A percentile compares a stretch with the other conserved stretches of the same genome.
Conservation (phyloP, 202 grass and related monocot genomes). For the Thinopyrum obtusiflorum region DNA sequence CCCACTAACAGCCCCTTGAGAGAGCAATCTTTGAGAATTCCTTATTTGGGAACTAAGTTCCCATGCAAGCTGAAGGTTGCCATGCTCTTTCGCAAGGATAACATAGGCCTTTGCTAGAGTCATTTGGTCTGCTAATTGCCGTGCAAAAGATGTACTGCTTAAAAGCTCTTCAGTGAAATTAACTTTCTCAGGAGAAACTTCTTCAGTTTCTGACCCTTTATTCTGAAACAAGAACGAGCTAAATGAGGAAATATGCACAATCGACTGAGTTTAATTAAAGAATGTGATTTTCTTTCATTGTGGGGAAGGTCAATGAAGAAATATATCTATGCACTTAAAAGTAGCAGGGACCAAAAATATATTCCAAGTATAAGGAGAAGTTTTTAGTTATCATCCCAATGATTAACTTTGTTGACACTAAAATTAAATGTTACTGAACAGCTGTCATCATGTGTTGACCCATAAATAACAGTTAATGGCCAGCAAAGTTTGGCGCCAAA, state of each 20-base stretch:
- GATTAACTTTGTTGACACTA: neutral
- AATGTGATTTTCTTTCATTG: slow-evolving; percentile 6
- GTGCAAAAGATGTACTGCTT: slow-evolving; percentile 88
- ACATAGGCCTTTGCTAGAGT: slow-evolving; percentile 94
- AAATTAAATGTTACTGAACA: neutral
- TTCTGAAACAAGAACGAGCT: slow-evolving; percentile 56
- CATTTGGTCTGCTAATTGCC: slow-evolving; percentile 91
- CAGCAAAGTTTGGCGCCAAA: slow-evolving; percentile 6
- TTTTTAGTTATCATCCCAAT: neutral
- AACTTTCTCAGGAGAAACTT: slow-evolving; percentile 46
- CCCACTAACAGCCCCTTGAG: slow-evolving; percentile 79
- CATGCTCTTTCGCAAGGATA: slow-evolving; percentile 90
- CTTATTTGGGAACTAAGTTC: slow-evolving; percentile 94
- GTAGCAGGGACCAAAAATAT: neutral
- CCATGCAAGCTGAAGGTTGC: slow-evolving; percentile 88
- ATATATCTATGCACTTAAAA: neutral
- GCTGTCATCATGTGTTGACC: neutral
- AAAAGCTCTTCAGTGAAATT: slow-evolving; percentile 96
- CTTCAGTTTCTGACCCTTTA: slow-evolving; percentile 43
- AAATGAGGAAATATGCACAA: slow-evolving; percentile 26
- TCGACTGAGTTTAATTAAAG: neutral
- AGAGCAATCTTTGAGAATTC: slow-evolving; percentile 79
- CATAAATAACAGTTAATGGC: neutral
- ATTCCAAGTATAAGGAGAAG: neutral
- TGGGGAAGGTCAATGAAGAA: slow-evolving; percentile 2